phyloP scores from a whole-genome alignment of 2,329 filamentous ascomycete species.

The Trichoderma sp. region DNA sequence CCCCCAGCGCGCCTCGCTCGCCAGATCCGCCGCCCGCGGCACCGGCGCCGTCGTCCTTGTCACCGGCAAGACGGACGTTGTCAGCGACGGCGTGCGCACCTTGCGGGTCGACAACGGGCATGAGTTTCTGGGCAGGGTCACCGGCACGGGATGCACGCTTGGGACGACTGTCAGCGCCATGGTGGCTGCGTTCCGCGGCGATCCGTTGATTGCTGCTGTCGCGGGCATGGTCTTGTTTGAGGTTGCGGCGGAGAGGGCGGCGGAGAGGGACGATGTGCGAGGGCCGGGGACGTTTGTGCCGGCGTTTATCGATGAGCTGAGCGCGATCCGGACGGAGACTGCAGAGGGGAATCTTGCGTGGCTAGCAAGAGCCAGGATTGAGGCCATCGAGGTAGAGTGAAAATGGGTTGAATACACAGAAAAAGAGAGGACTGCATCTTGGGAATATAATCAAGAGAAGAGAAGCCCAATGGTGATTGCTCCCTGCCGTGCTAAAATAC shows the following conservation, averaged over 20 bases:
- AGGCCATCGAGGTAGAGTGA: conserved; percentile 31
- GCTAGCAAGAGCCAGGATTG: conserved; percentile 51
- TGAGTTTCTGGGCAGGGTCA: conserved; percentile 64
- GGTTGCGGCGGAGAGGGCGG: conserved; percentile 65
- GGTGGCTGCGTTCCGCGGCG: conserved; percentile 58
- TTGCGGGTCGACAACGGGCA: conserved; percentile 75
- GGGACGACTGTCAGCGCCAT: conserved; percentile 78
- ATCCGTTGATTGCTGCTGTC: conserved; percentile 69
- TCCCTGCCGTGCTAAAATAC: neutral
- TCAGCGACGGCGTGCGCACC: conserved; percentile 70
- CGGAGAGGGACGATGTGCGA: conserved; percentile 60
- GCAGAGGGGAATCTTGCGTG: conserved; percentile 47
- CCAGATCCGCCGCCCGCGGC: conserved; percentile 61
- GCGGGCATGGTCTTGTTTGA: conserved; percentile 76
- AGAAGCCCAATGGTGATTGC: neutral
- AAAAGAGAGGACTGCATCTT: neutral
- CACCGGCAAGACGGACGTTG: conserved; percentile 74
- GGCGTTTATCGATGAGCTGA: conserved; percentile 73
- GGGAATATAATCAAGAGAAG: neutral
- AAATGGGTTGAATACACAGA: neutral
- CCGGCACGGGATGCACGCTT: conserved; percentile 79
- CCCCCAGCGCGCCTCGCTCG: conserved; percentile 55
- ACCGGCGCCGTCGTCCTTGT: conserved; percentile 75
- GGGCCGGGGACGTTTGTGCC: conserved; percentile 87
- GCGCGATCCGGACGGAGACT: conserved; percentile 48